Conservation (phyloP, 2,329 filamentous ascomycete genomes). For the Raffaelea ambrosiae region DNA sequence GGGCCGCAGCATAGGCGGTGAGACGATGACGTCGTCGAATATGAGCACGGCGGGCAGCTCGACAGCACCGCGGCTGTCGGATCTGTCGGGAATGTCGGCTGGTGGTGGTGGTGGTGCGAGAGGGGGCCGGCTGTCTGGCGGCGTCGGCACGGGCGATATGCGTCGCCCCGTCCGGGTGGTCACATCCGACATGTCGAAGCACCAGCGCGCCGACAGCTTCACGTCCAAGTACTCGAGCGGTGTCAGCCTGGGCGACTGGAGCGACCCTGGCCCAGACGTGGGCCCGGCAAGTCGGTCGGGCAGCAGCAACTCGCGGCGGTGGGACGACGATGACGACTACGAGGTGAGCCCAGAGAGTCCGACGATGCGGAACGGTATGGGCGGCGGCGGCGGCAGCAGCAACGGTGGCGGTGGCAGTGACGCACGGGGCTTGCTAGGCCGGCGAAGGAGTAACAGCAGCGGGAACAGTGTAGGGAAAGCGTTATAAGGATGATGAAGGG, state of each 20-base stretch:
- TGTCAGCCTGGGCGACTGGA: conserved; percentile 38
- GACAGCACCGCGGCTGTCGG: conserved; percentile 4
- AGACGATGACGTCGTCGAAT: conserved; percentile 18
- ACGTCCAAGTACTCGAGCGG: conserved; percentile 43
- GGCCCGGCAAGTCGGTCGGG: conserved; percentile 25
- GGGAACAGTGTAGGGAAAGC: conserved; percentile 11
- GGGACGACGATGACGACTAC: conserved; percentile 17
- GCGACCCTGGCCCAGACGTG: conserved; percentile 46
- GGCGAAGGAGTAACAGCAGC: too few species aligned
- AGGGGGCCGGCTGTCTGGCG: conserved; percentile 12
- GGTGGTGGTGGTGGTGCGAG: conserved; percentile 3
- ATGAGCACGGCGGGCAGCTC: conserved; percentile 17
- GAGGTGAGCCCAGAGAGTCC: too few species aligned
- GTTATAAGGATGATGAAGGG: conserved; percentile 10
- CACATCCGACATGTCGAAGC: conserved; percentile 15
- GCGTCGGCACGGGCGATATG: conserved; percentile 13
- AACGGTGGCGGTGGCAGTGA: conserved; percentile 6
- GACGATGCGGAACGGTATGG: neutral
- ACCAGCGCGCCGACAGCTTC: conserved; percentile 29
- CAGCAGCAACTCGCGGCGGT: conserved; percentile 13
- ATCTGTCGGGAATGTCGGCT: neutral
- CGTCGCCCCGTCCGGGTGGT: neutral
- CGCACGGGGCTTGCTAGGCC: too few species aligned
- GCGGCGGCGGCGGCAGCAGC: conserved; percentile 2
- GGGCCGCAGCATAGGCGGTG: conserved; percentile 11